These are phyloP conservation scores for Cytospora piceicola DNA, from an alignment of 2,329 filamentous ascomycete species.

Conservation along the genomic window DNA sequence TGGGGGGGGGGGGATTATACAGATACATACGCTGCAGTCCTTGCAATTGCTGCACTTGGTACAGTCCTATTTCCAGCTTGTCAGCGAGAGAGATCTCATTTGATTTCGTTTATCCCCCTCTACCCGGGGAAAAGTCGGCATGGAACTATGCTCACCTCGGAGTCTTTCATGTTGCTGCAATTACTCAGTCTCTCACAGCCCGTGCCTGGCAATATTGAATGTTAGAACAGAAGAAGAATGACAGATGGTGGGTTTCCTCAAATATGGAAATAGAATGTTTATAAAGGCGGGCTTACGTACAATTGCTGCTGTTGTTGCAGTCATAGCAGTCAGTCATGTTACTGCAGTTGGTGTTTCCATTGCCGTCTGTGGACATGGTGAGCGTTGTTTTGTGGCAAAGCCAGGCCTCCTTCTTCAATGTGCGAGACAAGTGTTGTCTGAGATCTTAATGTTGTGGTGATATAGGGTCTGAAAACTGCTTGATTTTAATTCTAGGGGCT, in stretches of 20 bases:
- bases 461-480: background rate
- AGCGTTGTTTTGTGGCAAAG: background rate
- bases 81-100: background rate
- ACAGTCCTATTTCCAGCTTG: constrained; percentile 3
- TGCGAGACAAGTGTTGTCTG: background rate
- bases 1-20: background rate
- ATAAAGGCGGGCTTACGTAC: constrained; percentile 3
- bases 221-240: background rate
- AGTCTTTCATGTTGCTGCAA: constrained; percentile 24
- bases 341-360: constrained; percentile 26
- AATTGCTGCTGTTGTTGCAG: constrained; percentile 28
- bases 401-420: background rate
- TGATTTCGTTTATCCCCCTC: background rate
- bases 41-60: constrained; percentile 17
- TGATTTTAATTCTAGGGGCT: too few species aligned
- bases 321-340: constrained; percentile 27
- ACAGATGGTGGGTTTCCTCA: background rate
- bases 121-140: background rate
- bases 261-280: too few species aligned
- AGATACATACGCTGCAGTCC: constrained; percentile 3
- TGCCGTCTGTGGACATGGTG: constrained; percentile 11
- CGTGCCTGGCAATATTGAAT: background rate
- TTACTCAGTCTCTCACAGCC: constrained; percentile 7
- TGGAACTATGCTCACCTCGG: background rate
- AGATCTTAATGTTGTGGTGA: background rate